phyloP scores from a whole-genome alignment of 2,329 filamentous ascomycete species.

The Grosmannia clavigera region DNA sequence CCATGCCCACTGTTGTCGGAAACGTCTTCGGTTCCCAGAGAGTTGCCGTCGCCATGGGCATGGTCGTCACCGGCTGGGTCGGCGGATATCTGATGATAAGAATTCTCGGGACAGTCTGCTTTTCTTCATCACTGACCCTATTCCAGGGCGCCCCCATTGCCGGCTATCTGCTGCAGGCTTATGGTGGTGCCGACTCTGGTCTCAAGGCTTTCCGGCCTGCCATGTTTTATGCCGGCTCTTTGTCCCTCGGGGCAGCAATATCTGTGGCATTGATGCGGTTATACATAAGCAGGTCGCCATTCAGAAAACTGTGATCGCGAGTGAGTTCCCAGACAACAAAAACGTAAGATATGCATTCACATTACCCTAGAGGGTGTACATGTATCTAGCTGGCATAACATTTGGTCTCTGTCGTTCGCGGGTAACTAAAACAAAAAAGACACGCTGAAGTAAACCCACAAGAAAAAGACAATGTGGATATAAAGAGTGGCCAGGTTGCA shows the following conservation, averaged over 20 bases:
- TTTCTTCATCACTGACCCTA: slow-evolving; percentile 9
- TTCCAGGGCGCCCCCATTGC: slow-evolving; percentile 42
- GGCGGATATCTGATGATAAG: slow-evolving; percentile 42
- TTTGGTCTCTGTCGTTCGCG: neutral
- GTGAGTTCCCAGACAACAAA: too few relatives aligned
- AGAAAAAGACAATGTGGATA: neutral
- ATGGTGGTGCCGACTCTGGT: slow-evolving; percentile 35
- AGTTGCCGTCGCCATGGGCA: slow-evolving; percentile 45
- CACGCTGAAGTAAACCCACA: slow-evolving; percentile 9
- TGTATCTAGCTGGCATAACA: neutral
- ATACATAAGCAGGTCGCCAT: slow-evolving; percentile 19
- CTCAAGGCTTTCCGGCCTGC: slow-evolving; percentile 44
- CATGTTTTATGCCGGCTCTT: slow-evolving; percentile 48
- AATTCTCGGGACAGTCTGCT: neutral
- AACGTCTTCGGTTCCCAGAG: slow-evolving; percentile 44
- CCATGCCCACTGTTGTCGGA: slow-evolving; percentile 50
- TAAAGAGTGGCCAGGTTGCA: neutral
- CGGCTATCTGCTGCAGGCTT: slow-evolving; percentile 43
- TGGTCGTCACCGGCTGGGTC: slow-evolving; percentile 49
- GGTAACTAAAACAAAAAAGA: neutral
- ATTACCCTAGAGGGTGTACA: neutral
- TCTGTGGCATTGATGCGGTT: slow-evolving; percentile 31
- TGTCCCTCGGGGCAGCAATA: slow-evolving; percentile 31
- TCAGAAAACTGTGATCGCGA: neutral
- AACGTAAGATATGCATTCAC: neutral